These are phyloP conservation scores for Xylaria palmicola DNA, from an alignment of 495 filamentous ascomycete genomes.

Conservation along the genomic window DNA sequence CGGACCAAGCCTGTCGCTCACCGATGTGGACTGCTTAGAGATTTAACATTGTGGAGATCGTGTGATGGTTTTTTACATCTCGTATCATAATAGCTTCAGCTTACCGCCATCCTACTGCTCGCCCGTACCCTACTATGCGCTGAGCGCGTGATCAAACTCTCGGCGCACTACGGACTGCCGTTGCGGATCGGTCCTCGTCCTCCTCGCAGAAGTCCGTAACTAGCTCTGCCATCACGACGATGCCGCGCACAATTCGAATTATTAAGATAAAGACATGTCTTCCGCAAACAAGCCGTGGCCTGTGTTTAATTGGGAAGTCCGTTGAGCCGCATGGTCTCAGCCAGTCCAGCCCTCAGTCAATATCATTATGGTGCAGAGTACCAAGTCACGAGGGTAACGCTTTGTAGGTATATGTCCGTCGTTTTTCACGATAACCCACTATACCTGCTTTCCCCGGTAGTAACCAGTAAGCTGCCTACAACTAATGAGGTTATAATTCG, in stretches of 20 bases:
- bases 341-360: neutral
- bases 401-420: neutral
- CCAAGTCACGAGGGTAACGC: neutral
- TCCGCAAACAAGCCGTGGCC: neutral
- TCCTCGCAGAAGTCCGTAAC: neutral
- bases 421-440: neutral
- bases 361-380: neutral
- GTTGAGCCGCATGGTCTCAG: slow-evolving; percentile 2
- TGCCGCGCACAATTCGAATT: neutral
- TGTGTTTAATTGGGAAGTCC: neutral
- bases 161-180: neutral
- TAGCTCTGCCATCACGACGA: neutral
- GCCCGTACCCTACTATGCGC: neutral
- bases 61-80: neutral
- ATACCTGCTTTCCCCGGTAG: neutral
- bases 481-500: neutral
- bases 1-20: neutral
- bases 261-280: too few relatives aligned
- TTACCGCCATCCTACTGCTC: neutral
- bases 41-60: neutral
- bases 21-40: neutral
- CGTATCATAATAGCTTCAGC: neutral
- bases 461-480: neutral
- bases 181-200: neutral
- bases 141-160: neutral